These are phyloP conservation scores for Calocybe gambosa DNA, from an alignment of 1,284 basidiomycete genomes.

Conservation along the genomic window DNA sequence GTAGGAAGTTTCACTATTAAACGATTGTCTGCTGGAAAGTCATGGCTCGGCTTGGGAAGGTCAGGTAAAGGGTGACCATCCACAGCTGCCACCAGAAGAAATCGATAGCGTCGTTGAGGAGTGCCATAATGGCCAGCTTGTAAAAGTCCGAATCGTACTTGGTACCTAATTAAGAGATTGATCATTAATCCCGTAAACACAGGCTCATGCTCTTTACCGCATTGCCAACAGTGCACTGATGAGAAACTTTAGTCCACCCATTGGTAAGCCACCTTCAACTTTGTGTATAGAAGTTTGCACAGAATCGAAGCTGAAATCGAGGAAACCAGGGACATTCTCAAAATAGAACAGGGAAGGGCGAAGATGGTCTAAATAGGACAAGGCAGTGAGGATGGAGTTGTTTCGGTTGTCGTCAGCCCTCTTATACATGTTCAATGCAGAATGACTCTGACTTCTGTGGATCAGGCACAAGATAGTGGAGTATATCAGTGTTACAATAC, in stretches of 20 bases:
- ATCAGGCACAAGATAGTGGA: constrained; percentile 1
- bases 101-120: constrained; percentile 44
- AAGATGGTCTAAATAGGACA: constrained; percentile 61
- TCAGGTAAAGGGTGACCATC: constrained; percentile 47
- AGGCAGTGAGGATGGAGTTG: constrained; percentile 48
- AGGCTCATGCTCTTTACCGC: constrained; percentile 36
- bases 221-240: constrained; percentile 51
- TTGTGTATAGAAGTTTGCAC: constrained; percentile 40
- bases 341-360: constrained; percentile 57
- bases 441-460: constrained; percentile 44
- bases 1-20: constrained; percentile 45
- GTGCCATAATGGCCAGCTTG: constrained; percentile 5
- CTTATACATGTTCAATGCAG: constrained; percentile 50
- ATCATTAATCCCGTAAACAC: not conserved
- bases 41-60: constrained; percentile 66
- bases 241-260: constrained; percentile 67
- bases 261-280: constrained; percentile 54
- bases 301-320: constrained; percentile 48
- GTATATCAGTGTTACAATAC: constrained; percentile 29
- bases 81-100: constrained; percentile 63
- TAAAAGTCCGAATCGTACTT: constrained; percentile 7
- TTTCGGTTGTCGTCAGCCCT: constrained; percentile 48
- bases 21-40: constrained; percentile 40
- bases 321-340: constrained; percentile 71
- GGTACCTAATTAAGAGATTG: constrained; percentile 6